Evolutionary conservation across 805 yeast genomes (phyloP), one percentile per base, ranked within the genome.

Genomic region (Starmerella vaccinii): DNA sequence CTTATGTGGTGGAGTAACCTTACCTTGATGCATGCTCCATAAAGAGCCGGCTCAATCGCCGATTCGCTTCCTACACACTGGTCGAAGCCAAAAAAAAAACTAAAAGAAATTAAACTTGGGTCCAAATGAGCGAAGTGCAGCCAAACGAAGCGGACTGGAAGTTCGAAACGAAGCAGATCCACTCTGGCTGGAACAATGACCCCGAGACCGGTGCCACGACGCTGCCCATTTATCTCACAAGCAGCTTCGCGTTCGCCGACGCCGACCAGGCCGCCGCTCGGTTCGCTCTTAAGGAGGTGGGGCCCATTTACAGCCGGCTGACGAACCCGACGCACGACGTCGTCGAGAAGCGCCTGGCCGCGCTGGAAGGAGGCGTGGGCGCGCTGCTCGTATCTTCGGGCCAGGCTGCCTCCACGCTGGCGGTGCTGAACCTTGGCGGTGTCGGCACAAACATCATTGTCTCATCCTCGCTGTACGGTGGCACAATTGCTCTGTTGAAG

Each of bases 371-470:
- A 51, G 98, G 97, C 63, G 81, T 80, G 47, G 95, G 84, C 53
- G 97, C 95, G 4, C 70, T 90, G 50, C 94, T 95, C 6, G 82
- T 83, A 23, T 68, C 95, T 21, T 88, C 97, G n/a, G 98, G 98
- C 55, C 96, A 89, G 71, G 90, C 97, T 49, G 97, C 97, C 24
- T 75, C 84, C 32, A 86, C 86, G 50, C 74, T 88, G 59, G 94
- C 95, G 34, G 87, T 83, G 59, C 67, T 78, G 50, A 55, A 55
- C 48, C 34, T 55, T 3, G 58, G 54, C n/a, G 56, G 56, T 6
- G 47, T 38, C n/a, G 97, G 97, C 61, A 95, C 87, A 65, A 92
- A 92, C 71, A 77, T 90, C 59, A 78, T 90, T 49, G 81, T 95
- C 27, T 82, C 96, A 22, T 77, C 95, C 6, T 86, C 65, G 72